phyloP scores from a whole-genome alignment of 257 asterid species.

The Nicotiana tomentosiformis region DNA sequence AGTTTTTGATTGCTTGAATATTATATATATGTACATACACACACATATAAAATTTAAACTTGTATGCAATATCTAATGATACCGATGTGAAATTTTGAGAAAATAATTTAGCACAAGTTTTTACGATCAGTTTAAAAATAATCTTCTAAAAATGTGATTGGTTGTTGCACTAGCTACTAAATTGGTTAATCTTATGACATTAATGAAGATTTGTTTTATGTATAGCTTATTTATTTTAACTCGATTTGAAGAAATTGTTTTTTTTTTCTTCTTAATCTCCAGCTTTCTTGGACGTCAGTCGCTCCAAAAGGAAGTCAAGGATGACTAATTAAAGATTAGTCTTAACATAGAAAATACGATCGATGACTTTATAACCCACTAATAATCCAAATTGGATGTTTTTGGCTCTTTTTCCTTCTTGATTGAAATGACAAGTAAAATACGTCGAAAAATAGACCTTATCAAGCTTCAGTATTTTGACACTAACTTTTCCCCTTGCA shows the following conservation, averaged over 20 bases:
- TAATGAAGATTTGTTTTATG: not conserved
- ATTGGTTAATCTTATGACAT: not conserved
- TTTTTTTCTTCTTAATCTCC: not conserved
- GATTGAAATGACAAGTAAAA: not conserved
- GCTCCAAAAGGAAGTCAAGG: not conserved
- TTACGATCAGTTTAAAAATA: too few species aligned
- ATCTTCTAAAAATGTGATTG: too few species aligned
- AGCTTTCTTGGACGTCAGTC: constrained; percentile 9
- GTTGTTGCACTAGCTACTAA: too few species aligned
- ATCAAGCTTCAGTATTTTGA: not conserved
- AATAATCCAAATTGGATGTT: not conserved
- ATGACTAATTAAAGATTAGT: not conserved
- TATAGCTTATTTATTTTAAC: not conserved
- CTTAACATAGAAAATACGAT: not conserved
- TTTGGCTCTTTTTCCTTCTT: not conserved
- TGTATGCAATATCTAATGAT: too few species aligned
- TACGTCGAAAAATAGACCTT: not conserved
- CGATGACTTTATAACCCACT: not conserved
- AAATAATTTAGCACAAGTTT: too few species aligned
- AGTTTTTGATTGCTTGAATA: too few species aligned
- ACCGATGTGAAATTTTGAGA: too few species aligned
- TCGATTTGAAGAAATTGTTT: not conserved
- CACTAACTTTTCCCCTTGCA: not conserved
- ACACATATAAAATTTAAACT: too few species aligned
- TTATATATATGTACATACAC: too few species aligned